Conservation (phyloP, 805 yeast species). For the Cyberlindnera amylophila region DNA sequence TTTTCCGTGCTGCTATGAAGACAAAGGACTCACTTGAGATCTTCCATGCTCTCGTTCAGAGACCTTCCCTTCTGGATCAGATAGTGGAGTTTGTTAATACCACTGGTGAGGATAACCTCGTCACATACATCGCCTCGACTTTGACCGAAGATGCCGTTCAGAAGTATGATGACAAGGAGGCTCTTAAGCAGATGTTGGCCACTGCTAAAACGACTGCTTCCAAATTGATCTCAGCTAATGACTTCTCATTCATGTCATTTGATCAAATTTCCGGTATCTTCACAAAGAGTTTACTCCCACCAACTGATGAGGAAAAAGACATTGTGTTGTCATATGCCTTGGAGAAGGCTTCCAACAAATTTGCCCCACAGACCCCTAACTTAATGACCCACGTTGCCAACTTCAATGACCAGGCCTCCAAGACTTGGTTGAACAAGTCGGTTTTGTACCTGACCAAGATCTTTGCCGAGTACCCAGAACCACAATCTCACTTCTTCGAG, state of each 20-base stretch:
- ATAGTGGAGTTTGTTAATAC: constrained; percentile 11
- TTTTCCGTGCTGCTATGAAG: constrained; percentile 10
- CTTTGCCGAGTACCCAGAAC: constrained; percentile 46
- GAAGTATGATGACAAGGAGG: background rate
- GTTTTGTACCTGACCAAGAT: constrained; percentile 59
- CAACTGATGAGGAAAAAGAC: constrained; percentile 24
- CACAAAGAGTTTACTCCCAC: constrained; percentile 8
- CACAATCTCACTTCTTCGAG: constrained; percentile 27
- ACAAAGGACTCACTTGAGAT: constrained; percentile 13
- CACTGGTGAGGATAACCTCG: constrained; percentile 5
- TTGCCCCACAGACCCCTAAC: constrained; percentile 27
- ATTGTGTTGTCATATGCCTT: constrained; percentile 28
- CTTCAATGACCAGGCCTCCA: constrained; percentile 20
- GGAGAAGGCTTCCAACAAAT: constrained; percentile 28
- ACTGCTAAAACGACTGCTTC: constrained; percentile 13
- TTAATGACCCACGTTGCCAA: constrained; percentile 20
- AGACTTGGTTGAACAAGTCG: constrained; percentile 55
- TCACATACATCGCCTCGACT: constrained; percentile 16
- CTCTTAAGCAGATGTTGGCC: background rate
- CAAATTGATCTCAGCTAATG: constrained; percentile 21
- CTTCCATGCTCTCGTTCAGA: constrained; percentile 17
- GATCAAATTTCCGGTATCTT: constrained; percentile 28
- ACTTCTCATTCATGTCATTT: constrained; percentile 32
- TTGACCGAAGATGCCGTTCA: constrained; percentile 2
- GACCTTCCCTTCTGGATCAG: constrained; percentile 1